These are phyloP conservation scores for Neurospora terricola DNA, from an alignment of 495 filamentous ascomycete genomes.

Conservation along the genomic window DNA sequence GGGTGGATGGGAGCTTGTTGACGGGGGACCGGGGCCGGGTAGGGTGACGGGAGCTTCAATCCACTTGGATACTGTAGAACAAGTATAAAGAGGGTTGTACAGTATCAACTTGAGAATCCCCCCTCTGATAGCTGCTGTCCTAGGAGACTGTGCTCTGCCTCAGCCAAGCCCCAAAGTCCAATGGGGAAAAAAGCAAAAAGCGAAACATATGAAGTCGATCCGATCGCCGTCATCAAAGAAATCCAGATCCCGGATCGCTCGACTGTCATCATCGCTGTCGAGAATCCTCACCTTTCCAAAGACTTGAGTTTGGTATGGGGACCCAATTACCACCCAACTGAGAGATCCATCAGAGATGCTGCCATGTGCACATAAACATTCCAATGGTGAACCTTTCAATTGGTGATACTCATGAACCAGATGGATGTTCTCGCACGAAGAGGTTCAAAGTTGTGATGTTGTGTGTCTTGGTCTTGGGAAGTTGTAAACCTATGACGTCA, in stretches of 20 bases:
- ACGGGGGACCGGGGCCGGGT: not conserved
- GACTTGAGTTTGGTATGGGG: not conserved
- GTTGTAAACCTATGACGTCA: constrained; percentile 1
- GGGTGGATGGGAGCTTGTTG: not conserved
- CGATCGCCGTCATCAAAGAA: not conserved
- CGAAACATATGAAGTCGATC: not conserved
- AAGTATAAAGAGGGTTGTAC: not conserved
- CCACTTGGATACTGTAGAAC: not conserved
- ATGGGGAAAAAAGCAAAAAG: not conserved
- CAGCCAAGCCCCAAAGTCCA: not conserved
- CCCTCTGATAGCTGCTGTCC: not conserved
- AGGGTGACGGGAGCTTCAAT: not conserved
- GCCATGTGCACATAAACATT: not conserved
- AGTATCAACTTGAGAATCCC: not conserved
- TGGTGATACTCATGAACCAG: not conserved
- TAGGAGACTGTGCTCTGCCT: not conserved
- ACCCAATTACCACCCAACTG: not conserved
- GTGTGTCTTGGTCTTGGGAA: not conserved
- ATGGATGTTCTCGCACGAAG: not conserved
- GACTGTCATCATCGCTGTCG: not conserved
- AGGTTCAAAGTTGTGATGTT: not conserved
- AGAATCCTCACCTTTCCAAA: not conserved
- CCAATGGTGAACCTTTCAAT: not conserved
- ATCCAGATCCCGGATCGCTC: not conserved
- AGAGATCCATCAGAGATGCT: not conserved